These are phyloP conservation scores for Trichoderma hamatum DNA, from an alignment of 2,329 filamentous ascomycete genomes.

Conservation along the genomic window DNA sequence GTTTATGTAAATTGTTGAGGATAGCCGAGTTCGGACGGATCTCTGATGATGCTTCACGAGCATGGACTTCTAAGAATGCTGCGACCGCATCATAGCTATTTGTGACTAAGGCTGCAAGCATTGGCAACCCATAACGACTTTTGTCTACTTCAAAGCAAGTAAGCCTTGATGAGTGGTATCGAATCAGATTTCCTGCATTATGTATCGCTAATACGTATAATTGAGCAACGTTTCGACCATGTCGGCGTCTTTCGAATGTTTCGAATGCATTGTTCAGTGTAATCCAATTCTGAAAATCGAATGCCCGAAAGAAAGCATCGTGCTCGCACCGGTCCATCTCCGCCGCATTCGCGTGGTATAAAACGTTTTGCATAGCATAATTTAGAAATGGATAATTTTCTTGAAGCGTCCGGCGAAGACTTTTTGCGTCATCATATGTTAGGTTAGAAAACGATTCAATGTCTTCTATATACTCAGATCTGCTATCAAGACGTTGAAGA, in stretches of 20 bases:
- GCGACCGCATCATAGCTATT: background rate
- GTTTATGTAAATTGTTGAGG: no score
- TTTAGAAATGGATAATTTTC: background rate
- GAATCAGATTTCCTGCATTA: background rate
- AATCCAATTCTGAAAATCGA: background rate
- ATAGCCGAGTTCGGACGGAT: no score
- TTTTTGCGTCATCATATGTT: background rate
- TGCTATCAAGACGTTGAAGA: background rate
- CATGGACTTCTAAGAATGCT: background rate
- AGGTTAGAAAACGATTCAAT: background rate
- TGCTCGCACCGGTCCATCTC: background rate
- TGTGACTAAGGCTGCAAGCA: background rate
- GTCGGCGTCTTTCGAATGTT: no score
- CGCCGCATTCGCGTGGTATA: background rate
- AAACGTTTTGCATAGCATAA: background rate
- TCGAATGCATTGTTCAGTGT: background rate
- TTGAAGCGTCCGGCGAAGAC: background rate
- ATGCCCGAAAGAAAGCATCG: background rate
- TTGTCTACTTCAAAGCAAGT: background rate
- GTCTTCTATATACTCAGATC: no score
- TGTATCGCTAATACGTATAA: background rate
- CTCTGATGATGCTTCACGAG: background rate
- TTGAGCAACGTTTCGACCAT: background rate
- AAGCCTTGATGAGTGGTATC: no score
- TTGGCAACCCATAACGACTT: background rate